Conservation (phyloP, 1,284 basidiomycete genomes). For the Taiwanofungus camphoratus region DNA sequence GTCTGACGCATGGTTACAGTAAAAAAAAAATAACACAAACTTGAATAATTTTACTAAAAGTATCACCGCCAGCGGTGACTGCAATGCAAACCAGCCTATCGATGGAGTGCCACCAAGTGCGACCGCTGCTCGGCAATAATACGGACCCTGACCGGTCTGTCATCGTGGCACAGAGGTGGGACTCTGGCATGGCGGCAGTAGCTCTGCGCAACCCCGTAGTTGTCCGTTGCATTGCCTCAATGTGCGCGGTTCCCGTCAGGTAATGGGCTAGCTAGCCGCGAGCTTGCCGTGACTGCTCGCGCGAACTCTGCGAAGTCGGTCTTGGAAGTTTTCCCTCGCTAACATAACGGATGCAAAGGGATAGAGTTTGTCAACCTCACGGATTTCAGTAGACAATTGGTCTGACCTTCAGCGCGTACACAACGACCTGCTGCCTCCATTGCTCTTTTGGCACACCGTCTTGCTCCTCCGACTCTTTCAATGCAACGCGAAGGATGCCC, state of each 20-base stretch:
- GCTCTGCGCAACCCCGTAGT: neutral
- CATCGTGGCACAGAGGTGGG: neutral
- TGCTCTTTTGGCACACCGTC: slow-evolving; percentile 7
- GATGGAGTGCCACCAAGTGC: no score
- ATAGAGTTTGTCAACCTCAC: neutral
- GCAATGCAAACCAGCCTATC: neutral
- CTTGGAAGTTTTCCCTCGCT: slow-evolving; percentile 23
- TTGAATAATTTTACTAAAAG: no score
- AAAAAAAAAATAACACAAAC: no score
- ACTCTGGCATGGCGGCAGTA: neutral
- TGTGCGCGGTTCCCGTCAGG: no score
- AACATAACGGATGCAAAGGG: neutral
- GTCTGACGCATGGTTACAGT: no score
- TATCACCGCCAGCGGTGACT: slow-evolving; percentile 2
- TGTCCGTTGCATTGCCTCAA: no score
- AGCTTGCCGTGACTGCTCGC: slow-evolving; percentile 13
- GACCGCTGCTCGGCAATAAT: no score
- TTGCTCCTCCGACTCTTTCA: slow-evolving; percentile 40
- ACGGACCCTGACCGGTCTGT: no score
- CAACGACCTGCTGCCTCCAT: slow-evolving; percentile 21
- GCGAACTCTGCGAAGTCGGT: slow-evolving; percentile 24
- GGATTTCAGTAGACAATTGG: slow-evolving; percentile 1
- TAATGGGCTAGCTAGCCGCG: slow-evolving; percentile 2
- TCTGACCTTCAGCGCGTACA: slow-evolving; percentile 38
- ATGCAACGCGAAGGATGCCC: slow-evolving; percentile 46